Percentiles rank a stretch among this genome's conserved stretches.
phyloP scores from a whole-genome alignment of 2,329 filamentous ascomycete genomes.

The Furcasterigmium sp. region DNA sequence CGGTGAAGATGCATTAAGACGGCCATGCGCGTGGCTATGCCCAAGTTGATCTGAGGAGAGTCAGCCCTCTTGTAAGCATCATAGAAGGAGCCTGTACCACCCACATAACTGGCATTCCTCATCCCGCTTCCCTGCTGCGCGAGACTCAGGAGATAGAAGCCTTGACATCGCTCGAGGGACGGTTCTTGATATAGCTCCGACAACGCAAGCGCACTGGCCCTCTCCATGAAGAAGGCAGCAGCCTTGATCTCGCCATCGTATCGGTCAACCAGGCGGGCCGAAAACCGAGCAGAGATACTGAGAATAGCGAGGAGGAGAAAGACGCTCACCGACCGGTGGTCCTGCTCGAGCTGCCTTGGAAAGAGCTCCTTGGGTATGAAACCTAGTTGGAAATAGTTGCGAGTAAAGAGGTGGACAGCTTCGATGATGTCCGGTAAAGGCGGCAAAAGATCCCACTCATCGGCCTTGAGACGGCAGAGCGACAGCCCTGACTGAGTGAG shows the following conservation, averaged over 20 bases:
- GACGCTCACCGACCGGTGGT: conserved; percentile 42
- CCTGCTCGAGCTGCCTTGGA: conserved; percentile 36
- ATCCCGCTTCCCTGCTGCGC: conserved; percentile 53
- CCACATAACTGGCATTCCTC: conserved; percentile 48
- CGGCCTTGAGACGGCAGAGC: conserved; percentile 11
- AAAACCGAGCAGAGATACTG: conserved; percentile 51
- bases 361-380: conserved; percentile 53
- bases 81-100: conserved; percentile 14
- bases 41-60: conserved; percentile 44
- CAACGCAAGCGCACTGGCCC: conserved; percentile 40
- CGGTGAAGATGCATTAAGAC: conserved; percentile 48
- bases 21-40: conserved; percentile 51
- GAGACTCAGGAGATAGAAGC: conserved; percentile 53
- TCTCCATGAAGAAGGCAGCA: conserved; percentile 48
- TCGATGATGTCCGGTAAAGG: conserved; percentile 44
- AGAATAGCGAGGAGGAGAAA: conserved; percentile 52
- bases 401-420: conserved; percentile 46
- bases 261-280: conserved; percentile 37
- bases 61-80: conserved; percentile 11
- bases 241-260: conserved; percentile 47
- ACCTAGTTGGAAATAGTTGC: conserved; percentile 53
- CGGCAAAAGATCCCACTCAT: conserved; percentile 47
- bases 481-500: conserved; percentile 8
- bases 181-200: conserved; percentile 47
- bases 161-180: conserved; percentile 50